A percentile compares a stretch with the other conserved stretches of the same genome.
Conservation (phyloP, 164 flowering plant species). For the Liriodendron chinense region DNA sequence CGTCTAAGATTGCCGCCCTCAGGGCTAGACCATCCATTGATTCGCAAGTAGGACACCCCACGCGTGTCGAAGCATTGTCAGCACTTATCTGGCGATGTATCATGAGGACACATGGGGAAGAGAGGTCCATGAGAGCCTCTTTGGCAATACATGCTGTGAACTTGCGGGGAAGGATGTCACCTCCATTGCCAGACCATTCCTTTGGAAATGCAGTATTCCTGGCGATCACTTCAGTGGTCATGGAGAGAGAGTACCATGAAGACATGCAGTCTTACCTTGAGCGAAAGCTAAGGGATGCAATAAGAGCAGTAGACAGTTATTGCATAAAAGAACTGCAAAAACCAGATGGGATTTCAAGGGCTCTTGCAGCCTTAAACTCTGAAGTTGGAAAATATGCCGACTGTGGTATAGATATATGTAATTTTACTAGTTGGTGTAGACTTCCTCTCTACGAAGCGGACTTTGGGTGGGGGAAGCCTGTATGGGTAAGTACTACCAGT, state of each 20-base stretch:
- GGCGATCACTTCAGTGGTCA: neutral
- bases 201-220: neutral
- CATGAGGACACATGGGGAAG: no score
- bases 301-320: neutral
- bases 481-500: neutral
- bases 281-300: neutral
- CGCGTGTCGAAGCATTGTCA: no score
- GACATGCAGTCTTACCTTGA: neutral
- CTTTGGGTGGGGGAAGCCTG: slow-evolving; percentile 6
- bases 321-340: neutral
- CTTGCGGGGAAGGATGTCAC: slow-evolving; percentile 1
- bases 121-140: no score
- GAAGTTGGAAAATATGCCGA: neutral
- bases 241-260: no score
- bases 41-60: no score
- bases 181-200: neutral
- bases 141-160: no score
- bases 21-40: neutral
- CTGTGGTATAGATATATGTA: neutral
- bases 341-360: neutral
- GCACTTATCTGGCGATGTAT: no score
- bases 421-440: neutral
- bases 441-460: slow-evolving; percentile 2
- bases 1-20: neutral
- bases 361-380: neutral